These are phyloP conservation scores for Talaromyces amestolkiae DNA, from an alignment of 2,329 filamentous ascomycete genomes.

Conservation along the genomic window DNA sequence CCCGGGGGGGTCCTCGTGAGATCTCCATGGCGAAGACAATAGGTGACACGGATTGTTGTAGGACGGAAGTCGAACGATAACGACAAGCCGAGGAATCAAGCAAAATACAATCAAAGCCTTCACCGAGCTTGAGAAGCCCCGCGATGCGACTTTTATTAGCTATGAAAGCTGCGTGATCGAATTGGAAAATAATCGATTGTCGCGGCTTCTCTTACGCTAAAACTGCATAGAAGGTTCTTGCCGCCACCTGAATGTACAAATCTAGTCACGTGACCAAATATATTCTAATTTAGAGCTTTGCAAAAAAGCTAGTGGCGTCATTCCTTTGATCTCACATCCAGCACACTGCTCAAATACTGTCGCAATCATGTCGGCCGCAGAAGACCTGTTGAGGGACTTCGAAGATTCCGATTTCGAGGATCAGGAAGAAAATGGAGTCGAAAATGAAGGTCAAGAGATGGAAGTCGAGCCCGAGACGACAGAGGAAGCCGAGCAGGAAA, in stretches of 20 bases:
- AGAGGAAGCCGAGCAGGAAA: slow-evolving; percentile 38
- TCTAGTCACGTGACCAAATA: slow-evolving; percentile 22
- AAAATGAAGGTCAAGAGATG: slow-evolving; percentile 59
- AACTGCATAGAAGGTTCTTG: slow-evolving; percentile 12
- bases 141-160: background rate
- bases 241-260: slow-evolving; percentile 22
- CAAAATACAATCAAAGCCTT: background rate
- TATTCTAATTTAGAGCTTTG: slow-evolving; percentile 13
- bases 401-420: slow-evolving; percentile 65
- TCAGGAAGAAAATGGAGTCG: slow-evolving; percentile 64
- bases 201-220: background rate
- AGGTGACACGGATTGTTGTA: background rate
- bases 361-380: slow-evolving; percentile 76
- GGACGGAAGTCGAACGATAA: background rate
- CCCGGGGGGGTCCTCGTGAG: slow-evolving; percentile 84
- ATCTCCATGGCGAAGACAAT: slow-evolving; percentile 70
- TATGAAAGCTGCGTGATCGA: slow-evolving; percentile 17
- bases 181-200: slow-evolving; percentile 10
- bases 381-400: slow-evolving; percentile 89
- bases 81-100: background rate
- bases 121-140: slow-evolving; percentile 9
- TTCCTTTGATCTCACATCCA: background rate
- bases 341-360: background rate
- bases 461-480: slow-evolving; percentile 54
- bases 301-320: slow-evolving; percentile 17